Conservation (phyloP, 352 stramenopile genomes). For the Phytopythium litorale region DNA sequence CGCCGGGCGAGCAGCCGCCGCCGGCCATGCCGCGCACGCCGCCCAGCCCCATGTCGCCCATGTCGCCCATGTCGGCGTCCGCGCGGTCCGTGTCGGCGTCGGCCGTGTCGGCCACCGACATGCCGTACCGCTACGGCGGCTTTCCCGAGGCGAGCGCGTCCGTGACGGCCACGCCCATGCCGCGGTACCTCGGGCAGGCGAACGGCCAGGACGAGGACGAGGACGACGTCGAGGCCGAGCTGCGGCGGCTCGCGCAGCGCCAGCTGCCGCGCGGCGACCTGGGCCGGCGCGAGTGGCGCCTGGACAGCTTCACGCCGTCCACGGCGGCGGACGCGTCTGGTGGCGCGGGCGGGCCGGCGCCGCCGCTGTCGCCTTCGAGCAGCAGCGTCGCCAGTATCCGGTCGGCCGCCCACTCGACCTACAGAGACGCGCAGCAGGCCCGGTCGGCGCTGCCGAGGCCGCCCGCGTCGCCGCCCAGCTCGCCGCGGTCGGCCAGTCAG, state of each 20-base stretch:
- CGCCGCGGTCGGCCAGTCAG: slow-evolving; percentile 35
- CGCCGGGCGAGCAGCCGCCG: slow-evolving; percentile 7
- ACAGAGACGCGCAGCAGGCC: slow-evolving; percentile 19
- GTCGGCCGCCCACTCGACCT: slow-evolving; percentile 17
- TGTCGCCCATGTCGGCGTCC: slow-evolving; percentile 58
- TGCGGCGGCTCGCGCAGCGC: slow-evolving; percentile 72
- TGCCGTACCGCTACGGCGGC: slow-evolving; percentile 40
- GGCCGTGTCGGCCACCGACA: slow-evolving; percentile 74
- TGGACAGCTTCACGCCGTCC: slow-evolving; percentile 48
- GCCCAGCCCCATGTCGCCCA: slow-evolving; percentile 40
- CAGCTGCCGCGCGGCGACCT: slow-evolving; percentile 76
- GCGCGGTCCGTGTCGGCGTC: slow-evolving; percentile 72
- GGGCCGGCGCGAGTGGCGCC: slow-evolving; percentile 67
- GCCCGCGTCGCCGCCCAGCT: slow-evolving; percentile 59
- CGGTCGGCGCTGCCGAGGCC: slow-evolving; percentile 42
- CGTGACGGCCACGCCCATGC: slow-evolving; percentile 67
- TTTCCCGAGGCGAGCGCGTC: slow-evolving; percentile 83
- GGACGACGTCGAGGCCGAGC: slow-evolving; percentile 74
- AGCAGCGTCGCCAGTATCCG: slow-evolving; percentile 17
- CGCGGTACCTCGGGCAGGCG: slow-evolving; percentile 66
- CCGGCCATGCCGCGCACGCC: slow-evolving; percentile 23
- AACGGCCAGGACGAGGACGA: slow-evolving; percentile 30
- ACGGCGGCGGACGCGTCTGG: slow-evolving; percentile 5
- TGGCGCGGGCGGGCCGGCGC: slow-evolving; percentile 12
- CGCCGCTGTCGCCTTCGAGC: slow-evolving; percentile 41